Base-by-base conservation (phyloP, 345 rosid species). In the Aegle marmelos region DNA sequence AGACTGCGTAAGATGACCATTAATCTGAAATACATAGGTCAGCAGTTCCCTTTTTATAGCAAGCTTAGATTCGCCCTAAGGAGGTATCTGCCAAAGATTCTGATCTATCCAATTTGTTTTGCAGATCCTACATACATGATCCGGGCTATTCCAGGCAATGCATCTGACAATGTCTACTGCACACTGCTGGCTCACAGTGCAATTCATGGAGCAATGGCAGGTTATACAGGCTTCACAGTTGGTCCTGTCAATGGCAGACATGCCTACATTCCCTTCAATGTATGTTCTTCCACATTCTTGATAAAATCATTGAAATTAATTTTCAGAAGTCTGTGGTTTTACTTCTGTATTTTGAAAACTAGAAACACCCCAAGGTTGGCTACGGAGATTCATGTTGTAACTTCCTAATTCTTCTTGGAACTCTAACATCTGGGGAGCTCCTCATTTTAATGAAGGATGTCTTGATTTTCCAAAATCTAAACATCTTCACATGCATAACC, bases 91-190 rank as follows among this genome's bases (percentile, higher is more conserved):
- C 73, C 56, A 74, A 68, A 27, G 66, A 70, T 48, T 24, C 37
- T 82, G 61, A 62, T 37, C 79, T 64, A 69, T 67, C 28, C 24
- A 41, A 30, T 34, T 80, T 70, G 45, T 78, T 66, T 76, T 77
- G 80, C 91, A 94, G 98, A 94, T 85, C 97, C 98, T 34, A 92
- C 98, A 37, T 94, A 91, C 86, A 94, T 94, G 97, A 91, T 94
- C 83, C 91, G 93, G 31, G 95, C 97, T 60, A 80, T 92, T 70
- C 98, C 95, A 59, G 75, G 93, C 78, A 92, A 87, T 78, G 98
- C 95, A 61, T 92, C 97, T 5, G 98, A 92, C 85, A 94, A 91
- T 80, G 98, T 94, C 81, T 92, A 91, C 84, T 88, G 94, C 87
- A 92, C 97, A 9, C 92, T 94, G 59, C 95, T 94, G 63, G 94